phyloP scores from a whole-genome alignment of 805 yeast species.

The Starmerella etchellsii region DNA sequence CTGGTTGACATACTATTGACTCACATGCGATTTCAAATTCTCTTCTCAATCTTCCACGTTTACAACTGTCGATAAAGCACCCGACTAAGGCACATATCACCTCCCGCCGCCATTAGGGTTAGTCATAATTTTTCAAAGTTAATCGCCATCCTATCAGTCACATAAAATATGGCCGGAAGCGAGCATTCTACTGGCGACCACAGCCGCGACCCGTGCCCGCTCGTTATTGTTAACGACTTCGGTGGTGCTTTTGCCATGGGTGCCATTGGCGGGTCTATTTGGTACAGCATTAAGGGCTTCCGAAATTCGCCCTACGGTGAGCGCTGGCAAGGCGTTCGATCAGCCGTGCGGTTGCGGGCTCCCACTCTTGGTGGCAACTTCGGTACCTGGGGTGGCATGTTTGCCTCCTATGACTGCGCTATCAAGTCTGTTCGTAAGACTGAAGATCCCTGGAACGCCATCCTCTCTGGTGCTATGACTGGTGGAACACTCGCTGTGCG shows the following conservation, averaged over 20 bases:
- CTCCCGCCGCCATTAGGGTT: too few species aligned
- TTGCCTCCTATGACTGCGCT: slow-evolving; percentile 88
- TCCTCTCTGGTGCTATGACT: slow-evolving; percentile 92
- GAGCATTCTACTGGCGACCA: slow-evolving; percentile 54
- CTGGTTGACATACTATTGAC: too few species aligned
- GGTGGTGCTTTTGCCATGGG: slow-evolving; percentile 99
- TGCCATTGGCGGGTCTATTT: slow-evolving; percentile 92
- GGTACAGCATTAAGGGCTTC: slow-evolving; percentile 99
- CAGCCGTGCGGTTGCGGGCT: slow-evolving; percentile 90
- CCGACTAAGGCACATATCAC: too few species aligned
- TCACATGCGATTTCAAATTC: too few species aligned
- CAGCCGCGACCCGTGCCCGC: slow-evolving; percentile 98
- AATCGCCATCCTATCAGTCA: too few species aligned
- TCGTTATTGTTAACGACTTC: slow-evolving; percentile 88
- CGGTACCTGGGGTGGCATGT: slow-evolving; percentile 99
- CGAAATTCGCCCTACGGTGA: slow-evolving; percentile 94
- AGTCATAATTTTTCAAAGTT: too few species aligned
- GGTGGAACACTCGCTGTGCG: slow-evolving; percentile 97
- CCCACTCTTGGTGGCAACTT: slow-evolving; percentile 98
- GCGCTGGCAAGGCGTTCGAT: slow-evolving; percentile 74
- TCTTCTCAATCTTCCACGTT: too few species aligned
- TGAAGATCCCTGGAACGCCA: slow-evolving; percentile 98
- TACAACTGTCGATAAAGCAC: too few species aligned
- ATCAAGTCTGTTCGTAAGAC: slow-evolving; percentile 92
- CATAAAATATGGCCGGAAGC: slow-evolving; percentile 8